A percentile compares a stretch with the other conserved stretches of the same genome.
These are phyloP conservation scores for Saccharomycopsis microspora DNA, from an alignment of 805 yeast genomes.

Conservation along the genomic window DNA sequence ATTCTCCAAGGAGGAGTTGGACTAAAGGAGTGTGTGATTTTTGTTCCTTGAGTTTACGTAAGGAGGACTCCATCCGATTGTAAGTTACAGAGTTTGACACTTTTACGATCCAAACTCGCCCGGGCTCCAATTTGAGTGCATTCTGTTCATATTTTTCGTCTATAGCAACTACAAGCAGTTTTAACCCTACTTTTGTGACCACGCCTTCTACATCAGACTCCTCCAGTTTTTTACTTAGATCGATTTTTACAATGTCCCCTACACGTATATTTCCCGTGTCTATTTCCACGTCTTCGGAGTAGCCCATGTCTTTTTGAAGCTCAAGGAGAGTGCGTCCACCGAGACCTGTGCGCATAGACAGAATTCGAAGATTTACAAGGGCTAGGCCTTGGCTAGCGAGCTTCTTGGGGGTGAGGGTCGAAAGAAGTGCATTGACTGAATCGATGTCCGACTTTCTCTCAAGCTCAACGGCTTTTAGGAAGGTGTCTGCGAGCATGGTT, in stretches of 20 bases:
- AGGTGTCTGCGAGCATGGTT: constrained; percentile 23
- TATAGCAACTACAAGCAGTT: constrained; percentile 44
- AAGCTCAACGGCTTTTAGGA: constrained; percentile 30
- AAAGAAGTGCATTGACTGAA: constrained; percentile 31
- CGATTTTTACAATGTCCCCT: constrained; percentile 70
- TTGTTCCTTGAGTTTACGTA: constrained; percentile 52
- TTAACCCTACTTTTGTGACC: constrained; percentile 40
- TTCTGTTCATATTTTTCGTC: constrained; percentile 31
- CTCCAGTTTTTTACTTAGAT: constrained; percentile 22
- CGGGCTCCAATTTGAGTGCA: constrained; percentile 34
- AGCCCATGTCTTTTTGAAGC: constrained; percentile 41
- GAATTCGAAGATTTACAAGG: constrained; percentile 47
- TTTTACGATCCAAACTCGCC: constrained; percentile 48
- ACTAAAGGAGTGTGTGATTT: constrained; percentile 26
- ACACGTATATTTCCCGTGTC: constrained; percentile 44
- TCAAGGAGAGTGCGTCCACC: constrained; percentile 70
- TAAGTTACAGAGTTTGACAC: constrained; percentile 57
- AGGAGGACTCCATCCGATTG: constrained; percentile 67
- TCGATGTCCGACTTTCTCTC: constrained; percentile 45
- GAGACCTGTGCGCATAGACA: constrained; percentile 61
- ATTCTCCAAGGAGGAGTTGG: constrained; percentile 36
- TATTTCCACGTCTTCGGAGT: constrained; percentile 25
- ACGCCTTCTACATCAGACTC: constrained; percentile 44
- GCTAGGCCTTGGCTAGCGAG: constrained; percentile 72
- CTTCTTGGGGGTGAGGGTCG: constrained; percentile 45